These are phyloP conservation scores for Wickerhamomyces sydowiorum DNA, from an alignment of 805 yeast genomes.

Conservation along the genomic window DNA sequence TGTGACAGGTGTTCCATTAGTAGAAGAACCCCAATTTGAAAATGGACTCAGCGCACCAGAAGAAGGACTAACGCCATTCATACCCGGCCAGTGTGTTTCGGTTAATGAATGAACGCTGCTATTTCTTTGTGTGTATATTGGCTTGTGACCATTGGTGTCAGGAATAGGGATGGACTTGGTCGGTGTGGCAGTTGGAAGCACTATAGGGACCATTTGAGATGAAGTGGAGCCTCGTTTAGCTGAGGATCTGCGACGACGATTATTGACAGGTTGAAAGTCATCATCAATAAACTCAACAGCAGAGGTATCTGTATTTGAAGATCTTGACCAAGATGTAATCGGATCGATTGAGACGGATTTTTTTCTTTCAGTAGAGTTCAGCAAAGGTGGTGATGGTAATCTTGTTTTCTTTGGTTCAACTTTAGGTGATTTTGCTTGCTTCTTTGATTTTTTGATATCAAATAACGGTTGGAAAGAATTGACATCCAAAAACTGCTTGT, in stretches of 20 bases:
- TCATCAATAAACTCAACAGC: constrained; percentile 25
- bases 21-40: constrained; percentile 7
- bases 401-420: constrained; percentile 10
- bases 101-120: background rate
- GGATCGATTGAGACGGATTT: constrained; percentile 5
- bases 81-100: constrained; percentile 4
- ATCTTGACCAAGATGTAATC: constrained; percentile 5
- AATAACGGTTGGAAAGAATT: constrained; percentile 31
- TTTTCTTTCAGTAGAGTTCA: constrained; percentile 4
- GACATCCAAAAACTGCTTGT: constrained; percentile 34
- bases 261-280: constrained; percentile 29
- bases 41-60: constrained; percentile 4
- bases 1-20: background rate
- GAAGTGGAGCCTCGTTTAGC: constrained; percentile 7
- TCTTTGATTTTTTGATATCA: constrained; percentile 21
- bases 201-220: background rate
- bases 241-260: constrained; percentile 27
- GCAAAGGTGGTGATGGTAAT: constrained; percentile 5
- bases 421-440: constrained; percentile 13
- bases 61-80: background rate
- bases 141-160: background rate
- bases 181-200: background rate
- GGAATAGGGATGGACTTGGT: background rate
- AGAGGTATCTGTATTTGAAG: constrained; percentile 13
- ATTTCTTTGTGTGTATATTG: background rate